Conservation (phyloP, 2,329 filamentous ascomycete genomes). For the Fusarium hainanense region DNA sequence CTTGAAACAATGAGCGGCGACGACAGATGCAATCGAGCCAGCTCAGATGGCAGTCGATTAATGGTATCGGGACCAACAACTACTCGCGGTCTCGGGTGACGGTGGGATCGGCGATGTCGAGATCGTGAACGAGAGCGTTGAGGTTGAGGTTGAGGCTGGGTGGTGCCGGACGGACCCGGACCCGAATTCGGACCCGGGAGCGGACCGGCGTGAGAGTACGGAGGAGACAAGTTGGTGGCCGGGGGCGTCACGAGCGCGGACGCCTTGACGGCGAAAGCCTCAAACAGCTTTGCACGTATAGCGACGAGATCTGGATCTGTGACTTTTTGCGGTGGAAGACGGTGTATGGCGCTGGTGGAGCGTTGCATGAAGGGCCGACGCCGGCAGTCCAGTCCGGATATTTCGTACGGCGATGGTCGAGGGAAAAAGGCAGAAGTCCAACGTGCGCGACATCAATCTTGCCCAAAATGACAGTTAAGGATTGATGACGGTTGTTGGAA, state of each 20-base stretch:
- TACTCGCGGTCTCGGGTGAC: constrained; percentile 46
- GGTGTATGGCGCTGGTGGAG: constrained; percentile 13
- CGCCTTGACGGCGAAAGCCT: constrained; percentile 30
- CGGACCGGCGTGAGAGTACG: constrained; percentile 9
- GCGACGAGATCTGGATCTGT: constrained; percentile 35
- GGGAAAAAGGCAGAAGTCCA: neutral
- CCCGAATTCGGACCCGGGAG: constrained; percentile 1
- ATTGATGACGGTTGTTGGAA: neutral
- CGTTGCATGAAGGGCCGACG: constrained; percentile 31
- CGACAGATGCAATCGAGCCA: constrained; percentile 48
- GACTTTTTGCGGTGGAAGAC: constrained; percentile 22
- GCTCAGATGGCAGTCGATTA: constrained; percentile 49
- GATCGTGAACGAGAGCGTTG: constrained; percentile 13
- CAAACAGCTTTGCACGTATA: constrained; percentile 19
- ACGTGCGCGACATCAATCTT: constrained; percentile 23
- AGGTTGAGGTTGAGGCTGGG: neutral
- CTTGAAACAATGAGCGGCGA: constrained; percentile 54
- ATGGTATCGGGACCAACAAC: constrained; percentile 52
- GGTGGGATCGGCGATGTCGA: neutral
- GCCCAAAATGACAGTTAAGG: constrained; percentile 15
- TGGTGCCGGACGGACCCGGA: neutral
- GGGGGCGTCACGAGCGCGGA: constrained; percentile 33
- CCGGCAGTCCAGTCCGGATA: constrained; percentile 2
- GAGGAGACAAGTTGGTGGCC: constrained; percentile 33
- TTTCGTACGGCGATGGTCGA: neutral